Evolutionary conservation across 2,329 filamentous ascomycete genomes (phyloP).

Genomic region (Podosphaera fusca): DNA sequence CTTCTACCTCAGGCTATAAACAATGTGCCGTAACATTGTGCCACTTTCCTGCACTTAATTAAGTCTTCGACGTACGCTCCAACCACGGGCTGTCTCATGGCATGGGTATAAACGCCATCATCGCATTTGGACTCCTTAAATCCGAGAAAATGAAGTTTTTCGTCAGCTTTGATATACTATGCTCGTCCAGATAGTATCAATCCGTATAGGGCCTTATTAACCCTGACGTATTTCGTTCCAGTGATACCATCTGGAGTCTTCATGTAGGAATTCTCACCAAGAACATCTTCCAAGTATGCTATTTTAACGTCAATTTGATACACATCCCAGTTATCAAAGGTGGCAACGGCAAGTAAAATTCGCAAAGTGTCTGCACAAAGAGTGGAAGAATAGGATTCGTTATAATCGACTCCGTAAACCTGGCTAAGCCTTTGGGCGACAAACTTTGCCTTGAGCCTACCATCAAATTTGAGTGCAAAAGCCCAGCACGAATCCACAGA

Average conservation of each 20-base stretch:
- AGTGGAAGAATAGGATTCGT: not conserved
- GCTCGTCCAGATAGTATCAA: not conserved
- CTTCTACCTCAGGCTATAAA: too few species aligned
- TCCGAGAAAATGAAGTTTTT: not conserved
- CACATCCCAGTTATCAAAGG: not conserved
- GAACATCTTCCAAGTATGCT: not conserved
- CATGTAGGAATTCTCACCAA: not conserved
- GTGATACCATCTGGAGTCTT: not conserved
- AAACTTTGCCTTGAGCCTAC: not conserved
- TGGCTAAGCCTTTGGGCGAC: not conserved
- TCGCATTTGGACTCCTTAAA: not conserved
- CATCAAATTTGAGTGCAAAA: not conserved
- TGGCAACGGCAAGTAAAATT: not conserved
- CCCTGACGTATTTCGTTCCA: not conserved
- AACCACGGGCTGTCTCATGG: not conserved
- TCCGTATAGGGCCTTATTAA: not conserved
- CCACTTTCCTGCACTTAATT: not conserved
- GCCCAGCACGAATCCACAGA: not conserved
- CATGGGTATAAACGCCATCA: not conserved
- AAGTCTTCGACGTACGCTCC: not conserved
- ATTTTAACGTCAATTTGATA: not conserved
- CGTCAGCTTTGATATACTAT: not conserved
- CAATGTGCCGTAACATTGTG: too few species aligned
- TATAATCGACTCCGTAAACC: not conserved
- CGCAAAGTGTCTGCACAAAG: not conserved